Conservation (phyloP, 345 rosid genomes). For the Microthlaspi erraticum region DNA sequence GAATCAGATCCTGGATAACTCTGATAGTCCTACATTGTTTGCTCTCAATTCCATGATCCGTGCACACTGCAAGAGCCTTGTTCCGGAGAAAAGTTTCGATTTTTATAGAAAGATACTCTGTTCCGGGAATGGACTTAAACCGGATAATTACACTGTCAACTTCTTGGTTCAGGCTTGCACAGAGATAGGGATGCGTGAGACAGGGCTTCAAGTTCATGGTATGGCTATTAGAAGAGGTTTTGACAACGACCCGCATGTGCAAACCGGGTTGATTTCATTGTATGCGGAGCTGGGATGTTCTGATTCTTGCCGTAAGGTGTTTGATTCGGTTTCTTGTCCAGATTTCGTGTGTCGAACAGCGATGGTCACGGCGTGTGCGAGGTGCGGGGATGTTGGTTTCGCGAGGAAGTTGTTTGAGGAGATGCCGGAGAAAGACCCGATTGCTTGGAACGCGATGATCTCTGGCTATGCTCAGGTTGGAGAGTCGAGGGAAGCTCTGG, state of each 20-base stretch:
- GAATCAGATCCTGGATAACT: constrained; percentile 52
- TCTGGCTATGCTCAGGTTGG: constrained; percentile 62
- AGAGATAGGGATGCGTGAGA: constrained; percentile 39
- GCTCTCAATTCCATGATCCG: constrained; percentile 66
- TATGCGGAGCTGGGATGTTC: constrained; percentile 59
- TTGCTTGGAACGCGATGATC: constrained; percentile 71
- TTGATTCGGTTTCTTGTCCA: constrained; percentile 47
- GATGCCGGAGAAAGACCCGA: constrained; percentile 60
- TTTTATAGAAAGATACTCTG: constrained; percentile 47
- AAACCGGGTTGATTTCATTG: constrained; percentile 60
- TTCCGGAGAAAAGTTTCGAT: constrained; percentile 52
- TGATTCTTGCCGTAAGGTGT: constrained; percentile 52
- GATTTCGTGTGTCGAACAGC: constrained; percentile 69
- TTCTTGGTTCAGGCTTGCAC: constrained; percentile 63
- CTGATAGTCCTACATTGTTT: constrained; percentile 54
- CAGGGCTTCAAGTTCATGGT: constrained; percentile 53
- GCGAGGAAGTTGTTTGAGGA: constrained; percentile 60
- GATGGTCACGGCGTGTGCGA: constrained; percentile 66
- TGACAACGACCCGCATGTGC: constrained; percentile 60
- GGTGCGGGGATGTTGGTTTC: constrained; percentile 54
- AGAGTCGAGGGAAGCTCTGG: constrained; percentile 51
- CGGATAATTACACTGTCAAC: constrained; percentile 68
- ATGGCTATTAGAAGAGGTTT: constrained; percentile 57
- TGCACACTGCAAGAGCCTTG: constrained; percentile 57
- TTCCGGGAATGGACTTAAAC: constrained; percentile 42